These are phyloP conservation scores for Mycena haematopus DNA, from an alignment of 768 basidiomycete species.

Conservation along the genomic window DNA sequence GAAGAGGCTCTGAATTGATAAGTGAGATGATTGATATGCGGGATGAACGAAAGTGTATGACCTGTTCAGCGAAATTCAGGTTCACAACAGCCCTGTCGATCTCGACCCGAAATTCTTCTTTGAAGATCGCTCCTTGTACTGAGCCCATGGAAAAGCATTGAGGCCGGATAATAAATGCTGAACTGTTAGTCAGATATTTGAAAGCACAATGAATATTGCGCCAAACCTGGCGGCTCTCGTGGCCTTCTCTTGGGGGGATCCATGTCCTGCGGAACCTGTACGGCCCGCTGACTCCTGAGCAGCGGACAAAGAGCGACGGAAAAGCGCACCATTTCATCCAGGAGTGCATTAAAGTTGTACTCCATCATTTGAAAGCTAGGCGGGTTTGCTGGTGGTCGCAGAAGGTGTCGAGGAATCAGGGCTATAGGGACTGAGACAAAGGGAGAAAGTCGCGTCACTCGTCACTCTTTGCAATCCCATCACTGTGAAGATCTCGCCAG, in stretches of 20 bases:
- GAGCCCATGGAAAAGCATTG: conserved; percentile 26
- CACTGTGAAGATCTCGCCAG: no score
- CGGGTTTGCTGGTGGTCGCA: neutral
- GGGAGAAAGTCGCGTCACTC: neutral
- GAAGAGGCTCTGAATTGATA: conserved; percentile 9
- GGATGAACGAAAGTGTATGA: neutral
- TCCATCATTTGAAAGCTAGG: conserved; percentile 13
- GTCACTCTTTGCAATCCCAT: neutral
- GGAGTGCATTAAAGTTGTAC: conserved; percentile 23
- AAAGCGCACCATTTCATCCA: conserved; percentile 21
- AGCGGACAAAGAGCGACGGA: neutral
- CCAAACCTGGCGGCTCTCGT: conserved; percentile 14
- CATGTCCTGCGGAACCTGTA: conserved; percentile 7
- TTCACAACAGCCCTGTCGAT: conserved; percentile 18
- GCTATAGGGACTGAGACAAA: conserved; percentile 9
- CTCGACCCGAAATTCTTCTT: conserved; percentile 12
- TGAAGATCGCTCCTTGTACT: conserved; percentile 19
- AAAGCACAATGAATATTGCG: neutral
- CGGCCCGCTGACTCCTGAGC: neutral
- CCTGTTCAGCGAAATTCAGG: conserved; percentile 18
- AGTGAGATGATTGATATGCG: no score
- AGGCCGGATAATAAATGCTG: conserved; percentile 23
- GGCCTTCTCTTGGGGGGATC: neutral
- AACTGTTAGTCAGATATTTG: neutral
- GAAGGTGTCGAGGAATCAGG: no score